Conservation (phyloP, 1,284 basidiomycete genomes). For the Tylopilus sp. region DNA sequence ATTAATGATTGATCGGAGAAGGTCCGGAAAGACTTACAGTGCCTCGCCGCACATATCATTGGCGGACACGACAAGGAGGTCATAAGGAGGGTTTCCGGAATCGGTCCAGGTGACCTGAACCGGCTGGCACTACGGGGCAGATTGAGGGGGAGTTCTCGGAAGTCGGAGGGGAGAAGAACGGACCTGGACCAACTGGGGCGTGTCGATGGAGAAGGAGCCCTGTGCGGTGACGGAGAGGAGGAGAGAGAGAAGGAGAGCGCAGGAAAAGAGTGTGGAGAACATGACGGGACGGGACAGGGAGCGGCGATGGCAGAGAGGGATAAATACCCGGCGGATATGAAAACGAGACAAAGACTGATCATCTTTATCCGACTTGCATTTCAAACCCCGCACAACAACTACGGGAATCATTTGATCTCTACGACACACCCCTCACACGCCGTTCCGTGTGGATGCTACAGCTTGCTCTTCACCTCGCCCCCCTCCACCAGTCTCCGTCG, state of each 20-base stretch:
- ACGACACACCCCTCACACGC: conserved; percentile 1
- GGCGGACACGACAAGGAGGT: conserved; percentile 65
- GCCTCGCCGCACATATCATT: conserved; percentile 66
- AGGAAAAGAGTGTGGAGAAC: conserved; percentile 81
- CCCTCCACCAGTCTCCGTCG: conserved; percentile 78
- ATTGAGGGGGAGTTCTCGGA: conserved; percentile 7
- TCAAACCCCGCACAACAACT: conserved; percentile 38
- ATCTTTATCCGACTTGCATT: conserved; percentile 15
- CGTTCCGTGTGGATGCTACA: conserved; percentile 19
- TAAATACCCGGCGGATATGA: conserved; percentile 38
- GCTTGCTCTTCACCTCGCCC: conserved; percentile 63
- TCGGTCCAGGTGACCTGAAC: conserved; percentile 64
- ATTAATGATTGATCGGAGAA: conserved; percentile 10
- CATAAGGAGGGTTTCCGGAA: conserved; percentile 61
- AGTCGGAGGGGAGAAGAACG: conserved; percentile 19
- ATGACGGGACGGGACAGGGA: conserved; percentile 52
- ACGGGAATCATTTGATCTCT: neutral
- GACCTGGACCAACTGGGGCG: conserved; percentile 68
- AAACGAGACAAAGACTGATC: conserved; percentile 8
- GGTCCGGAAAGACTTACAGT: conserved; percentile 56
- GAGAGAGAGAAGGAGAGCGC: conserved; percentile 72
- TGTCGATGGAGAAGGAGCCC: conserved; percentile 56
- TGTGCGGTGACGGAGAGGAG: conserved; percentile 62
- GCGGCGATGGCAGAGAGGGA: conserved; percentile 21
- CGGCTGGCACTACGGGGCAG: conserved; percentile 60